Evolutionary conservation across 495 filamentous ascomycete genomes (phyloP), one percentile per base, ranked within the genome.

Genomic region (Penicillium bialowiezense): DNA sequence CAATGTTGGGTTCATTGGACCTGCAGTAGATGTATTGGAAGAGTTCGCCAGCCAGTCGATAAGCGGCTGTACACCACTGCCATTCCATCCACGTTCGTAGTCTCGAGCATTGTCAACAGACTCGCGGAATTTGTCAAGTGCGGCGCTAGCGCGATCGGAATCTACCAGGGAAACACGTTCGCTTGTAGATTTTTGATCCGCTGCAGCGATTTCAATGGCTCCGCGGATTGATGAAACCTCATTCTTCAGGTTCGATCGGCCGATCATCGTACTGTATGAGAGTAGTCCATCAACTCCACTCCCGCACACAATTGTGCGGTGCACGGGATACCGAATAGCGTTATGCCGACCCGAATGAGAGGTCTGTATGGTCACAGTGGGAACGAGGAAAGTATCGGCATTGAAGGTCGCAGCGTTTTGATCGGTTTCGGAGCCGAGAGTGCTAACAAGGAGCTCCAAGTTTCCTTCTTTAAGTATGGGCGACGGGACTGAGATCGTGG

Each of bases 251-350:
- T 64, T 59, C 18, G 67, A 56, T 33, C 65, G 59, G 49, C 71
- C 50, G 38, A 73, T 56, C 46, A 75, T 64, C 3, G 66, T 63
- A 42, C 79, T 74, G 47, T 81, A 79, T 10, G 74, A 68, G 8
- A 80, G 62, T 1, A 81, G 54, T 7, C 75, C 78, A 15, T 79
- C 70, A 15, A 83, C 58, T 0, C 89, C 91, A 34, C 85, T 77
- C 3, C 82, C 84, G 26, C 95, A 82, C 12, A 97, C 52, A 19
- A 97, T 64, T 8, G 85, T 81, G 63, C 85, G 87, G 56, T 98
- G 93, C 13, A 96, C 89, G 0, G 93, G 91, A 45, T 91, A 89
- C 8, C 83, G 81, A 9, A 95, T 73, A 31, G 85, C 66, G 18
- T 79, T 79, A 38, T 80, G 72, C 46, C 78, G 77, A 13, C 82